Conservation (phyloP, 2,329 filamentous ascomycete species). For the Ophiognomonia clavigignenti-juglandacearum region DNA sequence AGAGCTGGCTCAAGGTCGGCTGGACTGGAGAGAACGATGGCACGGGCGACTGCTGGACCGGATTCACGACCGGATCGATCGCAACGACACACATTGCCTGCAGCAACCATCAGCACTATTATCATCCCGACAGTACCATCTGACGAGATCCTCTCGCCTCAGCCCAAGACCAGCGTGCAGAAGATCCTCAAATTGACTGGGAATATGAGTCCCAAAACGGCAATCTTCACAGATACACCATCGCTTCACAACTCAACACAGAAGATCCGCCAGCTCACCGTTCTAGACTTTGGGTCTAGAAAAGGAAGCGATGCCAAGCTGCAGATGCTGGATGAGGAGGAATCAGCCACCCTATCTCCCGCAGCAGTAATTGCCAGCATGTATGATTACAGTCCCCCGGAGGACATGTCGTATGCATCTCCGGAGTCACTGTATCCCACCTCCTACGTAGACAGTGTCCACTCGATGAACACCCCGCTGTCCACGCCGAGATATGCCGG, state of each 20-base stretch:
- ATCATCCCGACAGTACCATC: constrained; percentile 9
- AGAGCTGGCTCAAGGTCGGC: not conserved
- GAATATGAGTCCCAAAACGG: constrained; percentile 5
- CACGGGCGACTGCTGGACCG: not conserved
- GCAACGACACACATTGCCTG: not conserved
- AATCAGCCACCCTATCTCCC: constrained; percentile 19
- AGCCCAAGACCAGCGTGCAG: constrained; percentile 16
- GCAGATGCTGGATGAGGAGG: constrained; percentile 4
- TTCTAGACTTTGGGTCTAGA: constrained; percentile 28
- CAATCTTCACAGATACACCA: constrained; percentile 14
- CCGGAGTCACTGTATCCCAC: not conserved
- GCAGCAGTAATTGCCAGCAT: too few species aligned
- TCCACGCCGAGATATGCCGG: not conserved
- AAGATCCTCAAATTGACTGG: constrained; percentile 19
- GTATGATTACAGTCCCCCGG: constrained; percentile 14
- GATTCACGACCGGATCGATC: not conserved
- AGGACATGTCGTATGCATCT: constrained; percentile 16
- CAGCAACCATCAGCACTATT: constrained; percentile 1
- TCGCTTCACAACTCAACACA: constrained; percentile 27
- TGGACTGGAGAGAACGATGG: not conserved
- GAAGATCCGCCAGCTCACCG: constrained; percentile 39
- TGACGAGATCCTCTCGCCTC: constrained; percentile 18
- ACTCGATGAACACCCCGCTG: not conserved
- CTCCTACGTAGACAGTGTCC: constrained; percentile 1
- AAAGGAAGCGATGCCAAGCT: constrained; percentile 8